Evolutionary conservation across 2,329 filamentous ascomycete species (phyloP).

Genomic region (Paradendryphiella salina): DNA sequence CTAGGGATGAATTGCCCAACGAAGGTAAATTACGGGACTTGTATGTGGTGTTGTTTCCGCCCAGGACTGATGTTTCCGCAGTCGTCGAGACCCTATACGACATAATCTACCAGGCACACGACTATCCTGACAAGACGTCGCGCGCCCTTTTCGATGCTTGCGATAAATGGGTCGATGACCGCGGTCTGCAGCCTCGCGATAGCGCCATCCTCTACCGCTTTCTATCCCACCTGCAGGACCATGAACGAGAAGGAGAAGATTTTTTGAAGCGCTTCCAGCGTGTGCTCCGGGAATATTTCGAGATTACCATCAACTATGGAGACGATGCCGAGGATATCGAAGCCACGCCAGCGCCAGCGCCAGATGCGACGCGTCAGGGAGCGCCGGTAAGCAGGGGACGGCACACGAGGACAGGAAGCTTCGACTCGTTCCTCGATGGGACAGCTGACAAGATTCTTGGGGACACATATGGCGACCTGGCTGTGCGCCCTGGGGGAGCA

Average conservation of each 20-base stretch:
- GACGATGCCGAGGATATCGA: conserved; percentile 47
- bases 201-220: conserved; percentile 77
- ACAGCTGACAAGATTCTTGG: conserved; percentile 57
- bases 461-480: conserved; percentile 32
- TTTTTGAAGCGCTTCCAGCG: conserved; percentile 72
- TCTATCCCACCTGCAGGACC: conserved; percentile 68
- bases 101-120: conserved; percentile 73
- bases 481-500: conserved; percentile 23
- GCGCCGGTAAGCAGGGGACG: conserved; percentile 28
- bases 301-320: conserved; percentile 66
- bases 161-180: conserved; percentile 70
- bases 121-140: conserved; percentile 65
- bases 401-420: conserved; percentile 55
- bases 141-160: conserved; percentile 82
- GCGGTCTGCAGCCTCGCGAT: conserved; percentile 71
- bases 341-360: conserved; percentile 40
- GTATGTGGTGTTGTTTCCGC: not conserved
- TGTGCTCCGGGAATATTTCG: conserved; percentile 58
- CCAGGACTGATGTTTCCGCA: conserved; percentile 41
- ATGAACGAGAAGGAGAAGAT: conserved; percentile 35
- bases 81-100: conserved; percentile 79
- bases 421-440: conserved; percentile 63
- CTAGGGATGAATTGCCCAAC: conserved; percentile 38
- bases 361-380: conserved; percentile 31
- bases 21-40: conserved; percentile 40